Conservation (phyloP, 1,284 basidiomycete species). For the Neonothopanus nambi region DNA sequence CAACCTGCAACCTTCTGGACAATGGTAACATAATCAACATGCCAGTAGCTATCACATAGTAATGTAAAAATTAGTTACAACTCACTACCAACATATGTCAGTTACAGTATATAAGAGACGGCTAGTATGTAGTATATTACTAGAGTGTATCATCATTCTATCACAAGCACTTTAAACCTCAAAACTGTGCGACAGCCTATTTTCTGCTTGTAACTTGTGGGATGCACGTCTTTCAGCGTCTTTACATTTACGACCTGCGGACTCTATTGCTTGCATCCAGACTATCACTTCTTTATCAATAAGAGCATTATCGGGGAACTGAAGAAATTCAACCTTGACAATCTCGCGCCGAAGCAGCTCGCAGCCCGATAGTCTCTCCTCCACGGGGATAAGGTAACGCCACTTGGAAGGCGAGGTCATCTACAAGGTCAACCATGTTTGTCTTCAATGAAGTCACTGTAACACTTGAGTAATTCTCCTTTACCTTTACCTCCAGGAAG, state of each 20-base stretch:
- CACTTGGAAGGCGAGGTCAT: slow-evolving; percentile 67
- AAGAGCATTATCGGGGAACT: neutral
- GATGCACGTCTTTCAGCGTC: slow-evolving; percentile 36
- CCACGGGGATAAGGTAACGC: slow-evolving; percentile 70
- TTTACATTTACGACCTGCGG: slow-evolving; percentile 36
- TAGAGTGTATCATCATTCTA: too few species aligned
- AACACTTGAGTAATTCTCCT: slow-evolving; percentile 16
- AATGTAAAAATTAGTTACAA: too few species aligned
- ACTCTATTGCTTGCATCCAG: slow-evolving; percentile 58
- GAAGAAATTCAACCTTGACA: slow-evolving; percentile 46
- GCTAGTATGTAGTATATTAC: too few species aligned
- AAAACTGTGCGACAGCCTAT: too few species aligned
- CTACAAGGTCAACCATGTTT: slow-evolving; percentile 34
- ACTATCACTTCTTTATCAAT: slow-evolving; percentile 15
- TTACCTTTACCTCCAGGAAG: slow-evolving; percentile 49
- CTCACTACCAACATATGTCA: too few species aligned
- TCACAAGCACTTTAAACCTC: too few species aligned
- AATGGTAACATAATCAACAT: too few species aligned
- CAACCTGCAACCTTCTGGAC: too few species aligned
- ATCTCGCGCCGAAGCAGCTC: slow-evolving; percentile 62
- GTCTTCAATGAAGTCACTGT: neutral
- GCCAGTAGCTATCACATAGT: too few species aligned
- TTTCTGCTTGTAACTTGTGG: neutral
- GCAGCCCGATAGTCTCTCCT: slow-evolving; percentile 68
- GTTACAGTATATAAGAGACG: too few species aligned